Evolutionary conservation across 106 monocot species (phyloP), one percentile per base, ranked within the genome.

Genomic region (Ottelia alismoides): DNA sequence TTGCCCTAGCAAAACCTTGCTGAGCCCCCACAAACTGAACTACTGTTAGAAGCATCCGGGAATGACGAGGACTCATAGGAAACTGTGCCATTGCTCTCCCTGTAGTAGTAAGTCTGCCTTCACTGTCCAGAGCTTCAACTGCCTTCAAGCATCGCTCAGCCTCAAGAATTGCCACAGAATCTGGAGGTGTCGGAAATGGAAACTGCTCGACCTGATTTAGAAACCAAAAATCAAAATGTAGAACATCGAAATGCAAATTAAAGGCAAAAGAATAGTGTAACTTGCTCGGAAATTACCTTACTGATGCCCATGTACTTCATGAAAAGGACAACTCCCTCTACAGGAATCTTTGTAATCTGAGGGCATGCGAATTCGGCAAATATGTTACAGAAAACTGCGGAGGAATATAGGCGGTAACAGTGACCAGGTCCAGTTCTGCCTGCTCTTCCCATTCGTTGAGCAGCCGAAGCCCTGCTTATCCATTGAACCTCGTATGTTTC

Each of bases 391-490:
- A 78, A 96, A 40, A 78, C 89, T 53, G 81, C 96, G 65, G 88
- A 60, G 2, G 96, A 89, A 61, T 98, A 98, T 2, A 98, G 77
- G 0, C 85, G 74, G 61, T 90, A 98, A 68, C 90, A 98, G 54
- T 98, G 85, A 12, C 98, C 85, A 51, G 85, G 90, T 26, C 85
- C 85, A 25, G 77, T 81, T 64, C 98, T 74, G 31, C 98, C 98
- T 56, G 98, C 89, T 80, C 98, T 76, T 64, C 98, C 98, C 22
- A 85, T 68, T 62, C 90, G 73, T 54, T 98, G 85, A 47, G 79
- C 76, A 57, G 98, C 98, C 27, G 98, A 98, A 22, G 98, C 98
- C 59, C 86, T 90, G 71, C 98, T 98, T 70, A 90, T 98, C 98
- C 89, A 98, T 57, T 70, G 74, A 19, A 90, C 64, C 67, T 90